Conservation (phyloP, 2,329 filamentous ascomycete genomes). For the Hymenotorrendiella dingleyae region DNA sequence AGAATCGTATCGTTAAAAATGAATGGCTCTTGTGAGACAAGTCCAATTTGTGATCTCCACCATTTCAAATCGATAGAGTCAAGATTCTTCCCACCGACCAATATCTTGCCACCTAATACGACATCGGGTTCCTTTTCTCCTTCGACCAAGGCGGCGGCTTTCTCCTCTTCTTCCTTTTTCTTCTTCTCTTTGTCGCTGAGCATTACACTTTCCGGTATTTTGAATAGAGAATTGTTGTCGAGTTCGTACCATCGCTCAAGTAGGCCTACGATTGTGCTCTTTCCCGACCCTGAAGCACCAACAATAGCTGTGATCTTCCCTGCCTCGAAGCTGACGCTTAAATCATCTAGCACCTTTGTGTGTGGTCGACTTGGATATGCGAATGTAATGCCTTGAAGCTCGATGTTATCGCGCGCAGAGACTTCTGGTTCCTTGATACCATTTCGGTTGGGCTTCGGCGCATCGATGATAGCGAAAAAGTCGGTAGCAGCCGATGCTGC, state of each 20-base stretch:
- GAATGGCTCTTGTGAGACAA: constrained; percentile 64
- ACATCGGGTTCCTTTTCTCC: constrained; percentile 37
- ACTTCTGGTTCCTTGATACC: constrained; percentile 44
- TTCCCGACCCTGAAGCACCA: constrained; percentile 66
- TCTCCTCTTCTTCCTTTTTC: constrained; percentile 23
- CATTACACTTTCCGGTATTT: constrained; percentile 35
- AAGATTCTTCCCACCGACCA: constrained; percentile 47
- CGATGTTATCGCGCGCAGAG: constrained; percentile 46
- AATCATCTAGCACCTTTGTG: constrained; percentile 54
- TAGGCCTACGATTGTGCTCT: constrained; percentile 67
- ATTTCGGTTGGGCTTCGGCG: constrained; percentile 32
- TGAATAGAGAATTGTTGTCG: constrained; percentile 43
- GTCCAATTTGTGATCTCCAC: constrained; percentile 53
- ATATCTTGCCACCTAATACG: constrained; percentile 46
- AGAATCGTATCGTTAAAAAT: constrained; percentile 62
- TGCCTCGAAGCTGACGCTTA: constrained; percentile 52
- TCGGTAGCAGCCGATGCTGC: constrained; percentile 34
- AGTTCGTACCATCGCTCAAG: constrained; percentile 68
- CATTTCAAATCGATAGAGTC: constrained; percentile 57
- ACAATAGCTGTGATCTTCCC: constrained; percentile 70
- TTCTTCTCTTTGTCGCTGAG: constrained; percentile 32
- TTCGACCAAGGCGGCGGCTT: constrained; percentile 23
- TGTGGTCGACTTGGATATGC: constrained; percentile 64
- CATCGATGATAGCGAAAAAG: constrained; percentile 34
- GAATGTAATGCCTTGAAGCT: constrained; percentile 62